Conservation (phyloP, 2,329 filamentous ascomycete species). For the Sclerotinia spermophila region DNA sequence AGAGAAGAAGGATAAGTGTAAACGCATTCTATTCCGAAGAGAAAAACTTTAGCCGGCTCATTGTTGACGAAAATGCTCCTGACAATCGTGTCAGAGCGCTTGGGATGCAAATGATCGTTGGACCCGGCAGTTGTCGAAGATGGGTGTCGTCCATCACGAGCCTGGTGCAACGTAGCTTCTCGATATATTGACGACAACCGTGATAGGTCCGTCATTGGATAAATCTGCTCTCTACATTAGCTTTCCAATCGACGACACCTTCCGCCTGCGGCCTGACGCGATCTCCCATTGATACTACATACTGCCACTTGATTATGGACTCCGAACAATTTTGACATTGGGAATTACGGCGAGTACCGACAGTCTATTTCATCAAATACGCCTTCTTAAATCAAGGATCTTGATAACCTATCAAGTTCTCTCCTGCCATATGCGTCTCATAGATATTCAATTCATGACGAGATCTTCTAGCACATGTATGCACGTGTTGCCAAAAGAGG, state of each 20-base stretch:
- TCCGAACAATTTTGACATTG: background rate
- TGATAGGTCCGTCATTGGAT: background rate
- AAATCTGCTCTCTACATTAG: constrained; percentile 3
- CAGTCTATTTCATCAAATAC: background rate
- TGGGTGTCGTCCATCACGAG: background rate
- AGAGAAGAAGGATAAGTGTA: background rate
- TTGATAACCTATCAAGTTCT: constrained; percentile 28
- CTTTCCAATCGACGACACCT: constrained; percentile 25
- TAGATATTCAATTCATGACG: constrained; percentile 30
- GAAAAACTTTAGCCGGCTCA: background rate
- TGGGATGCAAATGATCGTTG: background rate
- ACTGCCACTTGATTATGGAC: constrained; percentile 10
- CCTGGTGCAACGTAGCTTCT: background rate
- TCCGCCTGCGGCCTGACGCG: constrained; percentile 24
- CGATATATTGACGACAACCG: background rate
- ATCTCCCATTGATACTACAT: constrained; percentile 27
- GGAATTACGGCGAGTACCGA: background rate
- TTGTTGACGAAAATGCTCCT: background rate
- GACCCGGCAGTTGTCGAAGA: background rate
- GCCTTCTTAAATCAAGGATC: background rate
- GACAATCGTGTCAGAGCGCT: background rate
- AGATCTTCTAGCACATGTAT: constrained; percentile 28
- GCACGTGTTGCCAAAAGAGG: constrained; percentile 22
- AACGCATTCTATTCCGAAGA: background rate
- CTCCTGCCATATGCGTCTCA: constrained; percentile 31